These are phyloP conservation scores for Myrica gale DNA, from an alignment of 306 rosid genomes.

Conservation along the genomic window DNA sequence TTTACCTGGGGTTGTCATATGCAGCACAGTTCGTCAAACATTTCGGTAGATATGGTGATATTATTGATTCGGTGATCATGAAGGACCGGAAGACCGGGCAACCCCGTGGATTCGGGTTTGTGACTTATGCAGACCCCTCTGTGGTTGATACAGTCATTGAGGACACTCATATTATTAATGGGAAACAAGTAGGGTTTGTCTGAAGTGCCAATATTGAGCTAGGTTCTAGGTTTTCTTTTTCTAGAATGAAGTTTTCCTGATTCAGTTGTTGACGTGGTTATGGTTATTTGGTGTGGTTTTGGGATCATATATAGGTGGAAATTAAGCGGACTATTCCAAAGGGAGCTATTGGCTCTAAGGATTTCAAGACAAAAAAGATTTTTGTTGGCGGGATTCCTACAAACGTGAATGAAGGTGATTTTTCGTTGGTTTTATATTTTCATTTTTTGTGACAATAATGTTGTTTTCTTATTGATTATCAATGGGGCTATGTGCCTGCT, in stretches of 20 bases:
- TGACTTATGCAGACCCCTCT: conserved; percentile 74
- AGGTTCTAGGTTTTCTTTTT: conserved; percentile 21
- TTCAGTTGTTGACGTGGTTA: conserved; percentile 17
- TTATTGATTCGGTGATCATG: conserved; percentile 87
- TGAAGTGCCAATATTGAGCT: conserved; percentile 25
- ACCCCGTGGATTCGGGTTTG: conserved; percentile 93
- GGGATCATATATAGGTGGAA: conserved; percentile 62
- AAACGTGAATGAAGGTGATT: conserved; percentile 76
- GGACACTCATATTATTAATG: conserved; percentile 74
- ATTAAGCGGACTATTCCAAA: conserved; percentile 95
- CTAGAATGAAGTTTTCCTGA: conserved; percentile 6
- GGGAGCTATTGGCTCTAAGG: conserved; percentile 78
- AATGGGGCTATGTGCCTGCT: conserved; percentile 15
- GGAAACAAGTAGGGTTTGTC: conserved; percentile 62
- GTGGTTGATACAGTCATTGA: conserved; percentile 92
- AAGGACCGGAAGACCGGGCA: conserved; percentile 92
- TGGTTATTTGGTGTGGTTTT: conserved; percentile 23
- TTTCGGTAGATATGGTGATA: conserved; percentile 81
- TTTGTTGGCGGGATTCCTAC: conserved; percentile 96
- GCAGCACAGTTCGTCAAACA: conserved; percentile 86
- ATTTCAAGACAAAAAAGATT: conserved; percentile 87
- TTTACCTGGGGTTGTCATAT: conserved; percentile 19
- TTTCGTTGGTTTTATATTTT: conserved; percentile 15
- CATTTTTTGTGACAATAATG: not conserved
- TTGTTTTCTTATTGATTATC: conserved; percentile 13